Conservation (phyloP, 345 rosid species). For the thale cress (Arabidopsis thaliana) region DNA sequence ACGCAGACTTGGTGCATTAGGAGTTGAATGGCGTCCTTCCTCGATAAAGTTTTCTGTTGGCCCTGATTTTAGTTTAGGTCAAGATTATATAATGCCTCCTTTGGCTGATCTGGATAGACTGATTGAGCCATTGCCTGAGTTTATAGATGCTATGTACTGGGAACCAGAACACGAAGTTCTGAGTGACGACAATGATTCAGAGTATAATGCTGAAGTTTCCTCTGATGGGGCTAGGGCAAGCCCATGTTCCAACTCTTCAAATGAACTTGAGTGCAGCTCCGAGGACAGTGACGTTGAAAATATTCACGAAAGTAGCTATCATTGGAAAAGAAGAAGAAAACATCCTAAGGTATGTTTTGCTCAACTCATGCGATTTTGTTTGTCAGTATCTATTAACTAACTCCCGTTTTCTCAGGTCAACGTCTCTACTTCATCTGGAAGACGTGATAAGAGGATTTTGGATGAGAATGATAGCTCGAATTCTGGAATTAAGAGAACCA, state of each 20-base stretch:
- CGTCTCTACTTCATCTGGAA: constrained; percentile 63
- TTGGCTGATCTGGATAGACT: constrained; percentile 86
- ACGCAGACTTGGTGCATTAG: constrained; percentile 90
- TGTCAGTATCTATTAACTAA: constrained; percentile 40
- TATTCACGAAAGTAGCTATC: constrained; percentile 59
- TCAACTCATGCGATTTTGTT: constrained; percentile 29
- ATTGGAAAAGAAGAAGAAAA: constrained; percentile 68
- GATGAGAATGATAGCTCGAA: constrained; percentile 66
- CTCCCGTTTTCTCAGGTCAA: constrained; percentile 63
- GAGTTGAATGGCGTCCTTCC: constrained; percentile 87
- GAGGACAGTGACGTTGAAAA: constrained; percentile 69
- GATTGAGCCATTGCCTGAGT: constrained; percentile 87
- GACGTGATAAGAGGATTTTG: constrained; percentile 78
- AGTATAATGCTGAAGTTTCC: constrained; percentile 79
- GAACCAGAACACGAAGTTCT: constrained; percentile 84
- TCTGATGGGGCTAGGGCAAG: constrained; percentile 78
- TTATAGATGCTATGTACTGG: constrained; percentile 87
- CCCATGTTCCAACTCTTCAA: constrained; percentile 60
- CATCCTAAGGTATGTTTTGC: constrained; percentile 62
- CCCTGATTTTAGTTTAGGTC: constrained; percentile 84
- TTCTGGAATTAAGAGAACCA: constrained; percentile 53
- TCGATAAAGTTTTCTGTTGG: constrained; percentile 73
- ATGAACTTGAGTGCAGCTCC: constrained; percentile 67
- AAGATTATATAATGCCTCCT: constrained; percentile 83
- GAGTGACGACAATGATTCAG: constrained; percentile 90